Base-by-base conservation (phyloP, 2,329 filamentous ascomycete species). In the Thielaviopsis punctulata region DNA sequence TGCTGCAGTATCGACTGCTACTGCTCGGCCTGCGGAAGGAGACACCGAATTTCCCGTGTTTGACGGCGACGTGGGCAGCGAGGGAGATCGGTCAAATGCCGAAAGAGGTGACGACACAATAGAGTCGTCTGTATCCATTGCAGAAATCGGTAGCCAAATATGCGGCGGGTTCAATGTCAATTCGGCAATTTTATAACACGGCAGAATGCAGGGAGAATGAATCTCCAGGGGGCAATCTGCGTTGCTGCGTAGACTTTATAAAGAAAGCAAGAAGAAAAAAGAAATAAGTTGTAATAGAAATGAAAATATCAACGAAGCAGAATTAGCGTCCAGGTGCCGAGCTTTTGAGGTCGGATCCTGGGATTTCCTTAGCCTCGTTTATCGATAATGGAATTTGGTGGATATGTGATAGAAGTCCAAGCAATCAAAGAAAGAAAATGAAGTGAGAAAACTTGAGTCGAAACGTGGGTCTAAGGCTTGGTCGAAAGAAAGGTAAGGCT, bases 51-150 rank as follows among this genome's bases (percentile, higher is more conserved):
- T 19, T 6, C 30, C 33, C 30, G 19, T 12, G 7, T 10, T 43
- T n/a, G 27, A 30, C 44, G 41, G 50, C 51, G 63, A 58, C 19
- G 63, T 57, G 39, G 65, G 62, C 44, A 71, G 68, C n/a, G 73
- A 74, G 1, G 75, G 75, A 21, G 76, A 75, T 47, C 69, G 67
- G 21, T 73, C 73, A 48, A 78, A 66, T 25, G 69, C 62, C 2
- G 75, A 77, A 43, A 79, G 68, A 30, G 75, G 74, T 30, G 75
- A 78, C 2, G 73, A 77, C 23, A 68, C 69, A 12, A 68, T 62
- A 41, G 72, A 76, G 5, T 43, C 21, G 30, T 21, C 21, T 27
- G n/a, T n/a, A 44, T 49, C 33, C 24, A 49, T 45, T 30, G 25
- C 48, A 27, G 24, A 33, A 21, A 33, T 21, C 2, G 5, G 12